Percentiles rank a stretch among this genome's conserved stretches.
Evolutionary conservation across 805 yeast genomes (phyloP).

Genomic region (Priceomyces carsonii): DNA sequence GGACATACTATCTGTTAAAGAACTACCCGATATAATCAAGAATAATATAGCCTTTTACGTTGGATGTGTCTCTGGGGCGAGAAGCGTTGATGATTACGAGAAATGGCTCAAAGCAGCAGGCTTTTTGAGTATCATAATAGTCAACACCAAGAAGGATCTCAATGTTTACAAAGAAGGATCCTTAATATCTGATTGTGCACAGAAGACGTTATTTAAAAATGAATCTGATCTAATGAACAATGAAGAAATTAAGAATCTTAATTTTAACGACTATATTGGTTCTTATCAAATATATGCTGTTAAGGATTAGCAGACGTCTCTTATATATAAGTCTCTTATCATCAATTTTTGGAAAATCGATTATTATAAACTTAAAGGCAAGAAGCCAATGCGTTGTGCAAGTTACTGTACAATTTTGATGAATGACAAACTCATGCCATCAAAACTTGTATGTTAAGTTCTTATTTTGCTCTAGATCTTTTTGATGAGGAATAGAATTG

Average conservation of each 20-base stretch:
- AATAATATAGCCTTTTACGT: neutral
- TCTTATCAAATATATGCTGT: slow-evolving; percentile 1
- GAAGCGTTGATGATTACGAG: slow-evolving; percentile 1
- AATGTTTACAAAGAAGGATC: slow-evolving; percentile 18
- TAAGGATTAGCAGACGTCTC: neutral
- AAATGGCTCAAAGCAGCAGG: slow-evolving; percentile 1
- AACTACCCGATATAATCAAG: neutral
- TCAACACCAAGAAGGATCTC: slow-evolving; percentile 10
- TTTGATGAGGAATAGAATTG: too few species aligned
- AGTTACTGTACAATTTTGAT: too few species aligned
- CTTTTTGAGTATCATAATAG: neutral
- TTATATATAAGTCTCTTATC: too few species aligned
- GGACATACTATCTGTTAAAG: neutral
- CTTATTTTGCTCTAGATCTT: too few species aligned
- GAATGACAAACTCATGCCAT: too few species aligned
- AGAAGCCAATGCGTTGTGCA: too few species aligned
- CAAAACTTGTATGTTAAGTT: too few species aligned
- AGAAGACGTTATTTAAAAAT: neutral
- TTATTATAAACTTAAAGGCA: too few species aligned
- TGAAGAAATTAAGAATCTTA: neutral
- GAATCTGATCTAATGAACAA: neutral
- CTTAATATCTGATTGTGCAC: slow-evolving; percentile 40
- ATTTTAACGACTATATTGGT: slow-evolving; percentile 2
- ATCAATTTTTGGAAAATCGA: too few species aligned
- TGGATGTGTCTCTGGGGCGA: slow-evolving; percentile 2